A percentile compares a stretch with the other conserved stretches of the same genome.
Evolutionary conservation across 768 basidiomycete species (phyloP).

Genomic region (Pleurotus citrinopileatus): DNA sequence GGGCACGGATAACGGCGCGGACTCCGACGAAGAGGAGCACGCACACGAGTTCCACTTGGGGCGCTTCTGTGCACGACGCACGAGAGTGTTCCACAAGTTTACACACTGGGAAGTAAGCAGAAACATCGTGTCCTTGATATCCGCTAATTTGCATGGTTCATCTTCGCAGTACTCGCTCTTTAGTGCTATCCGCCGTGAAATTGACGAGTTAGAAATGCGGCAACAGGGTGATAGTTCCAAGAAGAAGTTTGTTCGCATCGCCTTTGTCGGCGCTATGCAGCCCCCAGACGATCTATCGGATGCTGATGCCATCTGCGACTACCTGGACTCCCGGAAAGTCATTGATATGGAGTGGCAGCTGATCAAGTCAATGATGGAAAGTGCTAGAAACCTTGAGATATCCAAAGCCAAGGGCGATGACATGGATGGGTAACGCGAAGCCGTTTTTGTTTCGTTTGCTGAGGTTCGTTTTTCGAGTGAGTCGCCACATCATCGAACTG

Average conservation of each 20-base stretch:
- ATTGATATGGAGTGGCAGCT: constrained; percentile 71
- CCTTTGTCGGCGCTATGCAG: constrained; percentile 47
- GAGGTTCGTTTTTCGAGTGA: no score
- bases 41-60: constrained; percentile 58
- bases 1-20: constrained; percentile 11
- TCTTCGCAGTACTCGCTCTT: constrained; percentile 66
- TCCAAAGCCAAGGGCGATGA: constrained; percentile 42
- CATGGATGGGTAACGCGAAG: constrained; percentile 20
- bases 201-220: constrained; percentile 42
- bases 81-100: constrained; percentile 66
- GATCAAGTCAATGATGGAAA: constrained; percentile 72
- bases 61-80: constrained; percentile 75
- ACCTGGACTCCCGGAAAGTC: constrained; percentile 69
- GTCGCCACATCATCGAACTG: no score
- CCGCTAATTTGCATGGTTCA: neutral
- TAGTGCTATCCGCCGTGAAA: constrained; percentile 51
- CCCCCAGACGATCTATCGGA: constrained; percentile 69
- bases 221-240: constrained; percentile 29
- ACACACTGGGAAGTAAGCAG: constrained; percentile 79
- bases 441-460: no score
- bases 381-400: constrained; percentile 61
- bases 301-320: constrained; percentile 79
- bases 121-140: neutral
- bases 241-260: constrained; percentile 54
- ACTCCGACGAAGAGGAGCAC: constrained; percentile 17